Conservation (phyloP, 2,329 filamentous ascomycete species). For the Coniochaeta ligniaria region DNA sequence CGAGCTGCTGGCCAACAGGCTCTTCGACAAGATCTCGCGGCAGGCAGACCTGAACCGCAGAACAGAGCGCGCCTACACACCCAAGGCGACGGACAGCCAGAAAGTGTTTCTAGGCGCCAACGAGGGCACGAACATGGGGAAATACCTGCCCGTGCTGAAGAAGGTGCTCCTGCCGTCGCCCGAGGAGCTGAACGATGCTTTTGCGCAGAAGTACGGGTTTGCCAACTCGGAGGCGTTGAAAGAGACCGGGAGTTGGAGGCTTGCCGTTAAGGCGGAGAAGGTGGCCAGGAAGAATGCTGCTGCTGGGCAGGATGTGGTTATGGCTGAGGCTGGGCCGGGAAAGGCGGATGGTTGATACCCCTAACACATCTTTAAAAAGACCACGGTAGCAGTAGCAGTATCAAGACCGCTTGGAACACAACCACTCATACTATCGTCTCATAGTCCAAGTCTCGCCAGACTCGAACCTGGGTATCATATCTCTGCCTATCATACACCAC, state of each 20-base stretch:
- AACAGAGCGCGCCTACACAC: not conserved
- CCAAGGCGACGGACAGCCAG: constrained; percentile 20
- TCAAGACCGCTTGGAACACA: not conserved
- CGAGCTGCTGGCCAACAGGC: constrained; percentile 69
- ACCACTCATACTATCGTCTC: not conserved
- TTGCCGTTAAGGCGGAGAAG: constrained; percentile 19
- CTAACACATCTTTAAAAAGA: not conserved
- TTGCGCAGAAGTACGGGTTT: constrained; percentile 55
- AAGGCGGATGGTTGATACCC: not conserved
- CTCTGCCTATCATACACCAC: not conserved
- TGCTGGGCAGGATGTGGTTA: not conserved
- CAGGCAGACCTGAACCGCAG: constrained; percentile 20
- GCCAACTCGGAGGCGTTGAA: constrained; percentile 41
- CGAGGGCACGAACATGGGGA: constrained; percentile 38
- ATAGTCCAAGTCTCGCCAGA: not conserved
- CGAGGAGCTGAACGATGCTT: constrained; percentile 52
- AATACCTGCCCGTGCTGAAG: constrained; percentile 49
- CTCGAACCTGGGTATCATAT: not conserved
- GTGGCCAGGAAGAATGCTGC: constrained; percentile 9
- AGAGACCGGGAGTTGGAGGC: constrained; percentile 25
- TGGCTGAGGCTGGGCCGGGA: not conserved
- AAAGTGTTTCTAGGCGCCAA: constrained; percentile 50
- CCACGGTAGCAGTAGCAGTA: not conserved
- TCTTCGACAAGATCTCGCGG: constrained; percentile 56
- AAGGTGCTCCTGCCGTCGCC: constrained; percentile 40